Base-by-base conservation (phyloP, 306 rosid species). In the Alnus rubra region DNA sequence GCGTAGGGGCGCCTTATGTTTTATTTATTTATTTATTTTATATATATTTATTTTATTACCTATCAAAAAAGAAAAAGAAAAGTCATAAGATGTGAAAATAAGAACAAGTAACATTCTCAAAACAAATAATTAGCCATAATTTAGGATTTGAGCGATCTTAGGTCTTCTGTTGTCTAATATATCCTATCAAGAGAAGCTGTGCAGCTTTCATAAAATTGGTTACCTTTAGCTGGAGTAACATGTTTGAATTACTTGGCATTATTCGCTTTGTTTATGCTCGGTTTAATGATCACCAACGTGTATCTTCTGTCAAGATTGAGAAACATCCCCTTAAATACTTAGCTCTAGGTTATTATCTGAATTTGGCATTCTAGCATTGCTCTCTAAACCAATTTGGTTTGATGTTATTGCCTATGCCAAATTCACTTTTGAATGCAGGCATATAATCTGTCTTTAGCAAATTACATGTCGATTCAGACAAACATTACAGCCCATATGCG, bases 401-500 rank as follows among this genome's bases (percentile, higher is more conserved):
- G 45, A 67, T 33, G 4, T 58, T 78, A 11, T 78, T 55, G 55
- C 23, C 30, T 71, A 67, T 30, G 75, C 73, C 51, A 52, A 82
- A 56, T 71, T 56, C 62, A 3, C 70, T 76, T 65, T 77, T 65
- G 37, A 82, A 73, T 79, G 83, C 92, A 94, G 97, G 89, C 89
- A 50, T 88, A 88, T 12, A 84, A 82, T 82, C 87, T 88, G 60
- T 75, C 84, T 68, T 78, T 79, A 80, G 88, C 80, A 79, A 91
- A 91, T 86, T 91, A 87, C 82, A 79, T 90, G 88, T 87, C 88
- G 50, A 82, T 79, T 69, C 98, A 95, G 86, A 85, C 85, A 77
- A 91, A 91, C 59, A 82, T 92, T 74, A 82, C 90, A 63, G 84
- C 90, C 80, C 90, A 81, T 35, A 90, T 92, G 98, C 97, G 98